Base-by-base conservation (phyloP, 2,329 filamentous ascomycete species). In the Aureobasidium pullulans region DNA sequence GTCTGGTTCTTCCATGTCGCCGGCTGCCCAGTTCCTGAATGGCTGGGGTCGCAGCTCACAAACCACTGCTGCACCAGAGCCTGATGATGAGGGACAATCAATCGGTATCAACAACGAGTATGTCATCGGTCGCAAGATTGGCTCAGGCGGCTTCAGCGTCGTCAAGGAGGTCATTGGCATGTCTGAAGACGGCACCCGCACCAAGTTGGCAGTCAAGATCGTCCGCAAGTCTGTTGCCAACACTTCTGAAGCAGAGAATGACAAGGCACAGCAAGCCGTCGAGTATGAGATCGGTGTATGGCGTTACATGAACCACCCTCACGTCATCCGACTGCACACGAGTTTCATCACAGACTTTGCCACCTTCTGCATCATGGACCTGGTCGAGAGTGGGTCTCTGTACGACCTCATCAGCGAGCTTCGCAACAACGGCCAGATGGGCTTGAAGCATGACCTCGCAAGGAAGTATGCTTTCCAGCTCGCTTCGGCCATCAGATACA, bases 231-330 rank as follows among this genome's bases (percentile, higher is more conserved):
- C 80, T 52, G 75, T 84, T 23, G 69, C 72, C 10, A 77, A 79
- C 57, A 80, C 79, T 63, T 77, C 75, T 31, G 84, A 87, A 62
- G 71, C 73, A 16, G 83, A 86, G 64, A 87, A 87, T 63, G 85
- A 88, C 42, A 79, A 81, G 63, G 78, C 84, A 11, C 85, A 87
- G 67, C 81, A 83, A 10, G 82, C 86, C 63, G 85, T 88, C 62
- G 85, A 87, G 66, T 85, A 87, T 62, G 85, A 88, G 73, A 82
- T 87, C 47, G 79, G 82, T 44, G 79, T 88, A 42, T 88, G 85
- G 85, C 79, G 85, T 47, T 84, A 84, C 65, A 73, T 87, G 44
- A 79, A 79, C 59, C 84, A 88, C 66, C 78, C 77, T 1, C 80
- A 87, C 66, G 80, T 88, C 49, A 71, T 88, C 32, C 79, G 81